phyloP scores from a whole-genome alignment of 495 filamentous ascomycete genomes.

The Thermothielavioides terrestris region DNA sequence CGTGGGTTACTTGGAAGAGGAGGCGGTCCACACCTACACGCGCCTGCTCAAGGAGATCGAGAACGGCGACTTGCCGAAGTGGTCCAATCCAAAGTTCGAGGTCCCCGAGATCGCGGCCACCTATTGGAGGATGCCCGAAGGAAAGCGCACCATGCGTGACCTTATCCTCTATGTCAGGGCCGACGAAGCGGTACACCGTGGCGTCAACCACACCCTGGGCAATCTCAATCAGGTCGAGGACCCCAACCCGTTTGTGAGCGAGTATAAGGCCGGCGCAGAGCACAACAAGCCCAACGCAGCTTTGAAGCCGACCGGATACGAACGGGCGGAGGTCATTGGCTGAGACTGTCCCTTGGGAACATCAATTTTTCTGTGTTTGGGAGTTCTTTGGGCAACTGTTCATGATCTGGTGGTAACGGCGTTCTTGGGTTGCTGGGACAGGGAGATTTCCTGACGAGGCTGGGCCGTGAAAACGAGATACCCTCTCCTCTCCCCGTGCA shows the following conservation, averaged over 20 bases:
- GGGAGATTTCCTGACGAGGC: neutral
- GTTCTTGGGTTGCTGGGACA: too few relatives aligned
- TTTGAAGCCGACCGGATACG: conserved; percentile 66
- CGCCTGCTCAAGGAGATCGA: conserved; percentile 81
- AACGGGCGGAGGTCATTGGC: conserved; percentile 70
- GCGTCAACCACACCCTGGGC: conserved; percentile 91
- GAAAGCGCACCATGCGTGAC: conserved; percentile 71
- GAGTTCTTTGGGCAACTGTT: too few relatives aligned
- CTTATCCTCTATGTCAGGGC: conserved; percentile 73
- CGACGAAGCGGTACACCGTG: conserved; percentile 93
- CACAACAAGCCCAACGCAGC: conserved; percentile 51
- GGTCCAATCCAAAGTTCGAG: conserved; percentile 55
- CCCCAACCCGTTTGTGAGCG: conserved; percentile 80
- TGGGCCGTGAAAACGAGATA: neutral
- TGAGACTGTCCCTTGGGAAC: conserved; percentile 7
- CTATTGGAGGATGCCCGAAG: conserved; percentile 93
- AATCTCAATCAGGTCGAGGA: conserved; percentile 76
- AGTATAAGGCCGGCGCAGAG: conserved; percentile 53
- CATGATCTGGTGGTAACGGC: neutral
- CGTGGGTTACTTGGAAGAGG: conserved; percentile 94
- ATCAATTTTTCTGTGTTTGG: too few relatives aligned
- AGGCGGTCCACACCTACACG: conserved; percentile 92
- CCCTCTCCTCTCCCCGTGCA: neutral
- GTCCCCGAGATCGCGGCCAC: conserved; percentile 81
- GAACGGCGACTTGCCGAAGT: conserved; percentile 68